These are phyloP conservation scores for Picochlorum sp. DNA, from an alignment of 139 green algal genomes.

Conservation along the genomic window DNA sequence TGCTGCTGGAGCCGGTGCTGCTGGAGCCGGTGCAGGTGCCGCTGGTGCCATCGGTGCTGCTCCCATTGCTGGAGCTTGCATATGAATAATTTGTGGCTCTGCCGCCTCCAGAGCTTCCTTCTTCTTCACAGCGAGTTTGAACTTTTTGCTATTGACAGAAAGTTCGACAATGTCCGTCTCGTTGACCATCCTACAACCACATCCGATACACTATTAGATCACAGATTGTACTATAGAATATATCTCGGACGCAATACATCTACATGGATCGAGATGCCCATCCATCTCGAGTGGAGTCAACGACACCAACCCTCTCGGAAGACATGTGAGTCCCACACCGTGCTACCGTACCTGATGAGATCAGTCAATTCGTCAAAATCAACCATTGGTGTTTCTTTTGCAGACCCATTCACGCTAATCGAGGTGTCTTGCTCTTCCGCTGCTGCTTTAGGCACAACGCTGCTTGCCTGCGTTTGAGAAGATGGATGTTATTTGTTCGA, in stretches of 20 bases:
- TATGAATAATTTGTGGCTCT: slow-evolving; percentile 33
- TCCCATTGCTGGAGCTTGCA: slow-evolving; percentile 8
- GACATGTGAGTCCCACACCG: neutral
- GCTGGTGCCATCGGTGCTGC: slow-evolving; percentile 11
- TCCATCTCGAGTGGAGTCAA: neutral
- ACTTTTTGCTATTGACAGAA: slow-evolving; percentile 84
- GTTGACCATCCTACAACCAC: slow-evolving; percentile 74
- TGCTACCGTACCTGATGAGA: slow-evolving; percentile 51
- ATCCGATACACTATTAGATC: neutral
- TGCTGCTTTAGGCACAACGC: slow-evolving; percentile 12
- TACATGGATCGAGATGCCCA: neutral
- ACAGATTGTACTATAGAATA: neutral
- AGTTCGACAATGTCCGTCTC: slow-evolving; percentile 94
- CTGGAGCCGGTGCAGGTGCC: slow-evolving; percentile 26
- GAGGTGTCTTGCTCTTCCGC: slow-evolving; percentile 22
- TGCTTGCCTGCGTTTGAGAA: neutral
- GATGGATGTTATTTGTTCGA: neutral
- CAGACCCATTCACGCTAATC: slow-evolving; percentile 31
- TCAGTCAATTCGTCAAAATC: slow-evolving; percentile 80
- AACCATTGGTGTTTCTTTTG: slow-evolving; percentile 29
- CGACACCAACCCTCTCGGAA: neutral
- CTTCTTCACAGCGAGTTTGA: slow-evolving; percentile 82
- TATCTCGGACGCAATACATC: neutral
- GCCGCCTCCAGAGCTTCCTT: slow-evolving; percentile 62
- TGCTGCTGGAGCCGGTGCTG: slow-evolving; percentile 27